These are phyloP conservation scores for Amanita rubescens DNA, from an alignment of 768 basidiomycete species.

Conservation along the genomic window DNA sequence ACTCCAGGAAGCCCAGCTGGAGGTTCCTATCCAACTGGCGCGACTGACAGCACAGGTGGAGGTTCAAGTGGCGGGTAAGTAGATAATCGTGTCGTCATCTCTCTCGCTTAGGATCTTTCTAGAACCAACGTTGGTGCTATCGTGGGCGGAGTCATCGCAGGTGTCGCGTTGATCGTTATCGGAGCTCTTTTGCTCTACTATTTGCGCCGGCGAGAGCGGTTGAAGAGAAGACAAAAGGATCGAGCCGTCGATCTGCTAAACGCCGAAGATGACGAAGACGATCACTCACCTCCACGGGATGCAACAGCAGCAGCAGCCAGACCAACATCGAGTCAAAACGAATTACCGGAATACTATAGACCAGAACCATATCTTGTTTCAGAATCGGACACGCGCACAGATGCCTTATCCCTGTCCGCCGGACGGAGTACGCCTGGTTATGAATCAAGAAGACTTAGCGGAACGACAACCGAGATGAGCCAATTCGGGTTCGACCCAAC, in stretches of 20 bases:
- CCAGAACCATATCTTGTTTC: conserved; percentile 74
- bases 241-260: conserved; percentile 64
- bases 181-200: conserved; percentile 39
- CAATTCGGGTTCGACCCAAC: conserved; percentile 16
- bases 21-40: conserved; percentile 57
- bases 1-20: conserved; percentile 74
- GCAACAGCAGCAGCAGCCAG: not conserved
- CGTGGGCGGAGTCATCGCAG: conserved; percentile 51
- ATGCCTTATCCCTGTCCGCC: conserved; percentile 11
- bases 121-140: conserved; percentile 37
- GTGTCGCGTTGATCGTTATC: conserved; percentile 38
- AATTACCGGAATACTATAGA: conserved; percentile 63
- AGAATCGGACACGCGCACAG: conserved; percentile 30
- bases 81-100: not conserved
- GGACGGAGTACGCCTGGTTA: conserved; percentile 2
- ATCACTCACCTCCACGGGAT: conserved; percentile 21
- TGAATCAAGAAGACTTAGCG: conserved; percentile 30
- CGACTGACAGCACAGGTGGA: conserved; percentile 26
- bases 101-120: not conserved
- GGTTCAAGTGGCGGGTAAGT: conserved; percentile 18
- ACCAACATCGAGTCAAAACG: conserved; percentile 23
- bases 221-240: conserved; percentile 36
- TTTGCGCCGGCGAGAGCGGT: conserved; percentile 37
- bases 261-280: conserved; percentile 49
- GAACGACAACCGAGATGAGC: conserved; percentile 31